Base-by-base conservation (phyloP, 106 monocot genomes). In the Xerophyta viscosa region DNA sequence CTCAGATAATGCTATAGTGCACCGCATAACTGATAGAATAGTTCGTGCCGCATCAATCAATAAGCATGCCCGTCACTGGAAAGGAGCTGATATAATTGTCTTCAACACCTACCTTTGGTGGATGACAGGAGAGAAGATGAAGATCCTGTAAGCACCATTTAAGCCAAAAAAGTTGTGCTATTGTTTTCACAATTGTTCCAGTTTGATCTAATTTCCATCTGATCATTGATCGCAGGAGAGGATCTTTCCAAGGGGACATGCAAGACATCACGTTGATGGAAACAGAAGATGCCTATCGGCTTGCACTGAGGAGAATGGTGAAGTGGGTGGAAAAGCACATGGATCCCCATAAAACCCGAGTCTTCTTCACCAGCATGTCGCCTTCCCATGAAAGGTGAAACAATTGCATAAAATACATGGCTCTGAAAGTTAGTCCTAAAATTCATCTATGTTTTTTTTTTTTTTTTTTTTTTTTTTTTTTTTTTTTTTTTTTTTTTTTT, bases 81-180 rank as follows among this genome's bases (percentile, higher is more conserved):
- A 81, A 46, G 75, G 77, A 6, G 80, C 63, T 13, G 84, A 94
- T 49, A 62, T 88, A 43, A 29, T 94, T 25, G 81, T 88, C 48
- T 94, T 94, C 67, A 81, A 94, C 33, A 81, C 75, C 29, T 94
- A 88, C 52, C 66, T 89, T 14, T 96, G 94, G 94, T 96, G 94
- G 94, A 96, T 89, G 88, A 85, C 78, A 2, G 84, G 88, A 2
- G 11, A 21, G 37, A 75, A 66, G 46, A 94, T 84, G 80, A 94
- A 84, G 63, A 81, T 84, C 29, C 37, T 94, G 93, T 88, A 75
- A 69, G 42, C 41, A 11, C 27, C n/a, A n/a, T n/a, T 12, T 2
- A 8, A 7, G 13, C 2, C 15, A 39, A 3, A 39, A 2, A 3
- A 2, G 39, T 39, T 3, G 12, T 19, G 1, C 1, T 19, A 8